Percentiles rank a stretch among this genome's conserved stretches.
These are phyloP conservation scores for Aaosphaeria pasadenensis DNA, from an alignment of 2,329 filamentous ascomycete genomes.

Conservation along the genomic window DNA sequence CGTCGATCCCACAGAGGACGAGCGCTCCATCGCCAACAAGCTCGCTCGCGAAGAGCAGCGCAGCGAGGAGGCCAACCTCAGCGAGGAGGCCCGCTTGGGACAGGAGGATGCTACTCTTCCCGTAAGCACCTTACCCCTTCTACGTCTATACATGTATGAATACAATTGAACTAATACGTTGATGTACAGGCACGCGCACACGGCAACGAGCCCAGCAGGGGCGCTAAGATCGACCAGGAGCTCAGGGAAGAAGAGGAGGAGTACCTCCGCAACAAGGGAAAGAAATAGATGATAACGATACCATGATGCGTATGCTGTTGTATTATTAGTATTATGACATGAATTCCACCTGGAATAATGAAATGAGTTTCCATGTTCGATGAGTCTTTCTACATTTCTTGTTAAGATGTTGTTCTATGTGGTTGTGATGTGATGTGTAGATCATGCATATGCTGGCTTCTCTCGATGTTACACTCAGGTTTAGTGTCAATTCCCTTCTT, in stretches of 20 bases:
- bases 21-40: constrained; percentile 70
- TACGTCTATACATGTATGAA: too few relatives aligned
- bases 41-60: constrained; percentile 61
- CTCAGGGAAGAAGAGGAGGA: constrained; percentile 67
- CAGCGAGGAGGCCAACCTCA: constrained; percentile 38
- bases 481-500: too few relatives aligned
- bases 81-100: constrained; percentile 33
- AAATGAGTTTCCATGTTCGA: too few relatives aligned
- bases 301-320: background rate
- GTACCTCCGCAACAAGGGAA: constrained; percentile 58
- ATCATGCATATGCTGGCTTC: background rate
- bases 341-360: background rate
- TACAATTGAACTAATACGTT: background rate
- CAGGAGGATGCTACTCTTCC: constrained; percentile 60
- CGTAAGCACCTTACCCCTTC: too few relatives aligned
- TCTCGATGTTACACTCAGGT: background rate
- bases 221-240: constrained; percentile 69
- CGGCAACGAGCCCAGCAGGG: constrained; percentile 70
- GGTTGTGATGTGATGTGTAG: too few relatives aligned
- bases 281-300: background rate
- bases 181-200: constrained; percentile 56
- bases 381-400: too few relatives aligned
- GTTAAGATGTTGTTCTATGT: too few relatives aligned
- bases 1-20: constrained; percentile 52
- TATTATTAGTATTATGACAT: background rate